Percentiles rank a stretch among this genome's conserved stretches.
Evolutionary conservation across 83 land plant species (phyloP).

Genomic region (Diphasiastrum complanatum): DNA sequence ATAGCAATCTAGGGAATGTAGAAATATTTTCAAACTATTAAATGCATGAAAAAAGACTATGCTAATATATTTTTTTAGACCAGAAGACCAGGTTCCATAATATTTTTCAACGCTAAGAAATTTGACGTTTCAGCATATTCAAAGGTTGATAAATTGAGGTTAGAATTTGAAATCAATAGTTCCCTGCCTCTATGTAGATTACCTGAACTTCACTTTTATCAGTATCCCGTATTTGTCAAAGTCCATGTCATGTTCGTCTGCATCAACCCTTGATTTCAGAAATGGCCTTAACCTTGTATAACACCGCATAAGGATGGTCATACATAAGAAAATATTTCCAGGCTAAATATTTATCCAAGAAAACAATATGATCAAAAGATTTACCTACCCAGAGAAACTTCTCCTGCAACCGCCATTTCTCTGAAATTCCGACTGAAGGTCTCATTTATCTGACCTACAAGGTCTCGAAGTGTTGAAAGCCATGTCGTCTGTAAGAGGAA

Average conservation of each 20-base stretch:
- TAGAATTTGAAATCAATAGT: too few relatives aligned
- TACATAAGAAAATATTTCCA: neutral
- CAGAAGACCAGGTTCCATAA: too few relatives aligned
- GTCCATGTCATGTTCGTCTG: constrained; percentile 87
- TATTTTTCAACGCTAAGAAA: too few relatives aligned
- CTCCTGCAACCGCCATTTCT: constrained; percentile 99
- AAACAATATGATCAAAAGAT: neutral
- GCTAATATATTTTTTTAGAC: too few relatives aligned
- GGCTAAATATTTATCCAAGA: neutral
- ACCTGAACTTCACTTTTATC: constrained; percentile 98
- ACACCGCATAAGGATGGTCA: too few relatives aligned
- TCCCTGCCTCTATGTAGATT: constrained; percentile 13
- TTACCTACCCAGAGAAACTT: constrained; percentile 71
- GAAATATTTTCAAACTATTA: too few relatives aligned
- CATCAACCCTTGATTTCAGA: too few relatives aligned
- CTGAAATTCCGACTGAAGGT: constrained; percentile 82
- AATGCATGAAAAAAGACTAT: too few relatives aligned
- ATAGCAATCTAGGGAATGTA: too few relatives aligned
- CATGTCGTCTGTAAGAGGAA: constrained; percentile 52
- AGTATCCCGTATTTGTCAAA: constrained; percentile 86
- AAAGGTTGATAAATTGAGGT: neutral
- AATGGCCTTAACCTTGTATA: too few relatives aligned
- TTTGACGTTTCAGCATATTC: neutral
- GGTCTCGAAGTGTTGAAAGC: constrained; percentile 75
- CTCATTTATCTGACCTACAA: constrained; percentile 72